Conservation (phyloP, 176 grass and related monocot genomes). For the Carex pumila region DNA sequence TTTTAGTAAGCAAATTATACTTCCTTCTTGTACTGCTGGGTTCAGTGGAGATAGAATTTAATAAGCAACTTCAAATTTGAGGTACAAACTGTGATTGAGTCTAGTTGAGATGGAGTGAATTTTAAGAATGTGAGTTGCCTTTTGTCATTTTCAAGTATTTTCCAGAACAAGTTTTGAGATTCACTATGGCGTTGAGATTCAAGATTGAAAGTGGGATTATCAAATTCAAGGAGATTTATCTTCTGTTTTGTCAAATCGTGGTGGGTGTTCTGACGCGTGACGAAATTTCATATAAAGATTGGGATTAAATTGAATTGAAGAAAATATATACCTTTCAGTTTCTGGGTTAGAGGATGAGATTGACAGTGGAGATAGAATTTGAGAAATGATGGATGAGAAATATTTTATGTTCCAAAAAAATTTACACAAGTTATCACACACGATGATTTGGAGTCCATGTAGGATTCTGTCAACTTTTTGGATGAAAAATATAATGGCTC, state of each 20-base stretch:
- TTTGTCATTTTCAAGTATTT: neutral
- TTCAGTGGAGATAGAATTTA: neutral
- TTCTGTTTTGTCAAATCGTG: neutral
- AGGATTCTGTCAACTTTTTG: no score
- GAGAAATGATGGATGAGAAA: neutral
- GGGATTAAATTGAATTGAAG: neutral
- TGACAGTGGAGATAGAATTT: neutral
- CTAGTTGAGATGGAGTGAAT: constrained; percentile 12
- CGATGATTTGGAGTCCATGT: no score
- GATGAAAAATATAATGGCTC: no score
- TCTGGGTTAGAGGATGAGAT: neutral
- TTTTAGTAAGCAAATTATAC: no score
- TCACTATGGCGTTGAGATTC: neutral
- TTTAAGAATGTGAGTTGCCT: neutral
- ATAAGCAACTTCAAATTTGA: neutral
- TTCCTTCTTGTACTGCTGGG: no score
- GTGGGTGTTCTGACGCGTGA: neutral
- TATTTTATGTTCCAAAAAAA: no score
- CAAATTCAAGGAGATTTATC: neutral
- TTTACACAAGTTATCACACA: no score
- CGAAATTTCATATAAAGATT: neutral
- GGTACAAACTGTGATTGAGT: neutral
- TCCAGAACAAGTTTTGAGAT: neutral
- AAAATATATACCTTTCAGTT: neutral
- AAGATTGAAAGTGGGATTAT: neutral